These are phyloP conservation scores for Quillaja saponaria DNA, from an alignment of 306 rosid genomes.

Conservation along the genomic window DNA sequence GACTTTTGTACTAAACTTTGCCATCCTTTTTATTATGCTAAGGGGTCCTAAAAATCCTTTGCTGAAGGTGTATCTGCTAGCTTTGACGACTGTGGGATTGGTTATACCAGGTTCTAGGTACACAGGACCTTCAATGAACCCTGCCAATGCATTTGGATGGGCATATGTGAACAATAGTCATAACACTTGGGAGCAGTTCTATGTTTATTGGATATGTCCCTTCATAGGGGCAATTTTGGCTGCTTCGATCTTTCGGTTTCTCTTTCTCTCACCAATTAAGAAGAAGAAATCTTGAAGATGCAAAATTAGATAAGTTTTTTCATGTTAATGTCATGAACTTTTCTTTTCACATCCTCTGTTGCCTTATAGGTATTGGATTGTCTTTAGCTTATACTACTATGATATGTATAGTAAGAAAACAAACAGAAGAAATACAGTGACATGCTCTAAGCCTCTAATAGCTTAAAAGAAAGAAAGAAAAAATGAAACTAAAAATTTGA, in stretches of 20 bases:
- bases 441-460: neutral
- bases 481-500: neutral
- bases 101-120: slow-evolving; percentile 44
- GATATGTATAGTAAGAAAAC: too few relatives aligned
- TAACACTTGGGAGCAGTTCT: slow-evolving; percentile 58
- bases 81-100: slow-evolving; percentile 44
- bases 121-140: slow-evolving; percentile 77
- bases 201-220: slow-evolving; percentile 64
- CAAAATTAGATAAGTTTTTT: slow-evolving; percentile 4
- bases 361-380: neutral
- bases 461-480: neutral
- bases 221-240: slow-evolving; percentile 53
- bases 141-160: slow-evolving; percentile 79
- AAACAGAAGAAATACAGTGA: neutral
- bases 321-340: neutral
- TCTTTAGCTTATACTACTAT: neutral
- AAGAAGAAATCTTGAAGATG: slow-evolving; percentile 59
- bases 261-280: slow-evolving; percentile 47
- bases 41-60: slow-evolving; percentile 53
- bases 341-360: neutral
- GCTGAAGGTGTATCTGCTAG: slow-evolving; percentile 50
- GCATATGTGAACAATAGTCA: slow-evolving; percentile 55
- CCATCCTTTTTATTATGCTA: slow-evolving; percentile 40
- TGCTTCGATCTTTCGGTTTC: slow-evolving; percentile 37
- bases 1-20: slow-evolving; percentile 43